Evolutionary conservation across 169 alveolate species (phyloP).

Genomic region (Cryptosporidium canis): DNA sequence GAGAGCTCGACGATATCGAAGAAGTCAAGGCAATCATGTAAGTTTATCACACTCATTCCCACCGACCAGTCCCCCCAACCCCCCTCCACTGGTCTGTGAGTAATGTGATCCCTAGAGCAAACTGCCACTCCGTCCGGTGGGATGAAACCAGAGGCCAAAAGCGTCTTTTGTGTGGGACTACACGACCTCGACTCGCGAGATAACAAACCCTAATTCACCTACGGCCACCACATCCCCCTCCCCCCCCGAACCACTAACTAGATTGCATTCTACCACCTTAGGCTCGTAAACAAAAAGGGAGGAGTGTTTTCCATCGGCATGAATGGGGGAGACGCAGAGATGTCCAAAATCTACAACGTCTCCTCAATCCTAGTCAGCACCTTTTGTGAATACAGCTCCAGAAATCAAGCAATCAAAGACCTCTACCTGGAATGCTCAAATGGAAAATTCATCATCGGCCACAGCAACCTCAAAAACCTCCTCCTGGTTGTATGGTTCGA

Average conservation of each 20-base stretch:
- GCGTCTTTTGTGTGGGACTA: no score
- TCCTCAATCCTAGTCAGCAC: slow-evolving; percentile 28
- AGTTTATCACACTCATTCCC: not conserved
- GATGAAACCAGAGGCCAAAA: no score
- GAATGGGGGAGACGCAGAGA: not conserved
- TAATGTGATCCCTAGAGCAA: no score
- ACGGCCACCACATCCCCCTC: not conserved
- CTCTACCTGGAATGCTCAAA: slow-evolving; percentile 31
- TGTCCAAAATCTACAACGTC: not conserved
- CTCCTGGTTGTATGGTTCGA: slow-evolving; percentile 48
- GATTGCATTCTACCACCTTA: not conserved
- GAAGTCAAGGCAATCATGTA: slow-evolving; percentile 33
- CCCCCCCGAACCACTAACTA: not conserved
- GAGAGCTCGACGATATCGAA: not conserved
- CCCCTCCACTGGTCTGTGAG: no score
- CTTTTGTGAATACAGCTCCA: slow-evolving; percentile 43
- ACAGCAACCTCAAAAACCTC: not conserved
- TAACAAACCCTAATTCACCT: no score
- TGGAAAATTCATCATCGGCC: slow-evolving; percentile 62
- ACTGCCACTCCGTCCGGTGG: no score
- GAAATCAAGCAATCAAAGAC: not conserved
- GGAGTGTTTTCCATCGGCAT: slow-evolving; percentile 42
- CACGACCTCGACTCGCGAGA: no score
- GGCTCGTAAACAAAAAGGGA: slow-evolving; percentile 33
- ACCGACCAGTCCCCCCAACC: no score